Base-by-base conservation (phyloP, 352 stramenopile species). In the Phytophthora foliorum region DNA sequence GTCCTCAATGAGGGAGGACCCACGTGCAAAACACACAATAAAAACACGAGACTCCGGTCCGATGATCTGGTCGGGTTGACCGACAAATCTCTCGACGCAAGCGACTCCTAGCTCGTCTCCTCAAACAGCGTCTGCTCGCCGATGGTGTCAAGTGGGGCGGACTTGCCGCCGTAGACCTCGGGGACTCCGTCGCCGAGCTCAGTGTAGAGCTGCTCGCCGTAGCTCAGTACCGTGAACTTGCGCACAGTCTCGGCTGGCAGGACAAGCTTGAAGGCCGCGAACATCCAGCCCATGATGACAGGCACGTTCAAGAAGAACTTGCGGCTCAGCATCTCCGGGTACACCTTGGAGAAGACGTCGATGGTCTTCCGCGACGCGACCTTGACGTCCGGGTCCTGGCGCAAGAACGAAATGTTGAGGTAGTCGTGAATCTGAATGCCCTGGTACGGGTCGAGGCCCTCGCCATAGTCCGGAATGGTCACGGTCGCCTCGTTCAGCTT, bases 231-330 rank as follows among this genome's bases (percentile, higher is more conserved):
- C 14, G 67, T 74, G 46, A 74, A 74, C 48, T 74, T 74, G 39
- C 67, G 60, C 24, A 67, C 14, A 8, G 67, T 74, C 25, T 74
- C 67, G 3, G 60, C 60, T 7, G 67, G 36, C 39, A 70, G 46
- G 53, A 74, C 58, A 41, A 74, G 67, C 53, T 74, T 74, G 46
- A 74, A 74, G 22, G 52, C 67, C 25, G 59, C 31, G 49, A 74
- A 74, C 67, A 74, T 54, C 67, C 67, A 74, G 29, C 67, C 60
- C 67, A 74, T 74, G 22, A 74, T 4, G 22, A 74, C 46, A 13
- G 60, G 67, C 7, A 74, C 67, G 39, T 74, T 74, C 53, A 70
- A 62, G 32, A 74, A 74, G 41, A 74, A 74, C 54, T 74, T 74
- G 53, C 67, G 67, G 9, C 61, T 57, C 60, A 74, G n/a, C 67